Percentiles rank a stretch among this genome's conserved stretches.
Evolutionary conservation across 2,329 filamentous ascomycete species (phyloP).

Genomic region (Arthrobotrys entomopaga): DNA sequence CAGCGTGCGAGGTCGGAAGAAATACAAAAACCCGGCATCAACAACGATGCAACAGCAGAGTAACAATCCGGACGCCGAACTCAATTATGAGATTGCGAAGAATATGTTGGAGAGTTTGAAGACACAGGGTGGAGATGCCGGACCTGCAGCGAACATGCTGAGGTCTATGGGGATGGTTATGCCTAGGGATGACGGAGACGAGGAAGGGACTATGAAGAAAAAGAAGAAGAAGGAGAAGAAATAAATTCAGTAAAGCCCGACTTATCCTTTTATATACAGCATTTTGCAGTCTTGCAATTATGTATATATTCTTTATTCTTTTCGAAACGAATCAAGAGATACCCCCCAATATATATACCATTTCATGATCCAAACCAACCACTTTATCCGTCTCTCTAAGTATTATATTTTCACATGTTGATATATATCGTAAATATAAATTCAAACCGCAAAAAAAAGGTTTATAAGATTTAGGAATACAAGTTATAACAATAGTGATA

Average conservation of each 20-base stretch:
- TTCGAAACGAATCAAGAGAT: neutral
- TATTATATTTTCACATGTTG: too few species aligned
- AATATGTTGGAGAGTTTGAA: constrained; percentile 95
- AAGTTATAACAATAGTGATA: constrained; percentile 1
- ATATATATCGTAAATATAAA: too few species aligned
- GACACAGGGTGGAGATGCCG: constrained; percentile 83
- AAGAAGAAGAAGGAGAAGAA: constrained; percentile 28
- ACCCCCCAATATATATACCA: too few species aligned
- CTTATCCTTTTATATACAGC: neutral
- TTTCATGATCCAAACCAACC: too few species aligned
- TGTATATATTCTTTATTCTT: constrained; percentile 12
- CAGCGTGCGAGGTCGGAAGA: constrained; percentile 61
- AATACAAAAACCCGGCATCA: constrained; percentile 66
- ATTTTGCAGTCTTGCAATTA: too few species aligned
- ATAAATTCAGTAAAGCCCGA: neutral
- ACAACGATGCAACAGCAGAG: neutral
- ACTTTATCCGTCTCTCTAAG: too few species aligned
- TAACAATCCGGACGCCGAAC: constrained; percentile 64
- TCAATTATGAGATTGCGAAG: constrained; percentile 87
- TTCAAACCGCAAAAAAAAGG: too few species aligned
- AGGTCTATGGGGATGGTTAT: constrained; percentile 84
- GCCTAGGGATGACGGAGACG: constrained; percentile 78
- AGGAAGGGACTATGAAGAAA: constrained; percentile 56
- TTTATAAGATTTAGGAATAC: neutral
- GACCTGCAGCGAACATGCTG: constrained; percentile 87